Percentiles rank a stretch among this genome's conserved stretches.
These are phyloP conservation scores for Recurvomyces mirabilis DNA, from an alignment of 495 filamentous ascomycete species.

Conservation along the genomic window DNA sequence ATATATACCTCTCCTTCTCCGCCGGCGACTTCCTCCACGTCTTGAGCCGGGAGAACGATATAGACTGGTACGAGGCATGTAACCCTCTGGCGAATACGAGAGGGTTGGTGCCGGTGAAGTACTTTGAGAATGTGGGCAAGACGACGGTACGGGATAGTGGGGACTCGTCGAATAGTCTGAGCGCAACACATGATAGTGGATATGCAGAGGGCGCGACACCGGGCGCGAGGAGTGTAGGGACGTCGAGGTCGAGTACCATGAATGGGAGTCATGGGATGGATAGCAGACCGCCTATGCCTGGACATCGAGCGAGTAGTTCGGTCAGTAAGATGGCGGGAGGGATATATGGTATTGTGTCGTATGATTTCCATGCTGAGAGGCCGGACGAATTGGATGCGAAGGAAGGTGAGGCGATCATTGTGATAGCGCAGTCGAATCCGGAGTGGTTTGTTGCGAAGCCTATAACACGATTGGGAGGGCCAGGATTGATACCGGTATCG, in stretches of 20 bases:
- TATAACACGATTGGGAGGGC: constrained; percentile 85
- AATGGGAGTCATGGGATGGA: constrained; percentile 25
- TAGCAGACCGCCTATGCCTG: constrained; percentile 31
- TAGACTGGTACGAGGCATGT: constrained; percentile 96
- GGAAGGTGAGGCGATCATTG: constrained; percentile 89
- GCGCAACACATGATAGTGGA: constrained; percentile 63
- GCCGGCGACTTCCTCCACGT: constrained; percentile 98
- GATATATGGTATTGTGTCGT: constrained; percentile 91
- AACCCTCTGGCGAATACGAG: constrained; percentile 85
- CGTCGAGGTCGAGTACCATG: constrained; percentile 12
- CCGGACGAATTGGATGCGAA: constrained; percentile 93
- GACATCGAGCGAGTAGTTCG: constrained; percentile 40
- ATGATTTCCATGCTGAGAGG: constrained; percentile 91
- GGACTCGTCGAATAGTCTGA: constrained; percentile 57
- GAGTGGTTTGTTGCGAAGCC: constrained; percentile 99
- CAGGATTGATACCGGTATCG: constrained; percentile 89
- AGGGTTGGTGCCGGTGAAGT: constrained; percentile 84
- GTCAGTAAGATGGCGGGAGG: constrained; percentile 56
- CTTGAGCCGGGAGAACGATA: constrained; percentile 87
- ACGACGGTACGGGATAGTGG: constrained; percentile 79
- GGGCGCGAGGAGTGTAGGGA: constrained; percentile 13
- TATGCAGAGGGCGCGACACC: constrained; percentile 52
- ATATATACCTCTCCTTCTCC: constrained; percentile 76
- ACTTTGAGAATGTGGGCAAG: constrained; percentile 85
- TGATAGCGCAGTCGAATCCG: constrained; percentile 97